phyloP scores from a whole-genome alignment of 2,329 filamentous ascomycete genomes.

The Lachnellula occidentalis region DNA sequence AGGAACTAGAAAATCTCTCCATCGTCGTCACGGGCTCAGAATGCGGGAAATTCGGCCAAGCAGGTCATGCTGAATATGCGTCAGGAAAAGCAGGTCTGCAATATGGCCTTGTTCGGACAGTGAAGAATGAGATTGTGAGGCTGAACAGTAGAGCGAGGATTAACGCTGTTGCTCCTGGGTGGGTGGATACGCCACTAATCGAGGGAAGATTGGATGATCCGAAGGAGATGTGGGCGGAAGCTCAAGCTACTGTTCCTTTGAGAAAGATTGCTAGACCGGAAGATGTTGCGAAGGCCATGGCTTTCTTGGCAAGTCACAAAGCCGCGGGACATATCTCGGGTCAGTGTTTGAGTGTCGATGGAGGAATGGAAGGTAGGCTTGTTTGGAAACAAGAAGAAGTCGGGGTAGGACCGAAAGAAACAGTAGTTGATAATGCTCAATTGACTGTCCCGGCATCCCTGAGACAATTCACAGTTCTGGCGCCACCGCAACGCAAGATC shows the following conservation, averaged over 20 bases:
- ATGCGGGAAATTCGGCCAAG: slow-evolving; percentile 33
- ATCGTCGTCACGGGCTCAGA: slow-evolving; percentile 50
- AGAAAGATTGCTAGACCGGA: slow-evolving; percentile 59
- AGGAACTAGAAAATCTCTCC: slow-evolving; percentile 43
- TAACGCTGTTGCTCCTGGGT: slow-evolving; percentile 78
- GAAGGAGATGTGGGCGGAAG: slow-evolving; percentile 44
- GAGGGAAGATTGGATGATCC: slow-evolving; percentile 45
- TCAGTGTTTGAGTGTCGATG: slow-evolving; percentile 46
- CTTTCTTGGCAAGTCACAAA: slow-evolving; percentile 68
- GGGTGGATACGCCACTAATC: slow-evolving; percentile 63
- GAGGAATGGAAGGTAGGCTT: slow-evolving; percentile 40
- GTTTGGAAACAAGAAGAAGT: slow-evolving; percentile 41
- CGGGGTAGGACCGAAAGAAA: background rate
- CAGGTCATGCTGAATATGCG: slow-evolving; percentile 40
- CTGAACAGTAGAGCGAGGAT: slow-evolving; percentile 53
- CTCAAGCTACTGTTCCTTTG: slow-evolving; percentile 52
- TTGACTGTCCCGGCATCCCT: slow-evolving; percentile 2
- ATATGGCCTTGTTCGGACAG: slow-evolving; percentile 45
- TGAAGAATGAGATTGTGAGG: slow-evolving; percentile 50
- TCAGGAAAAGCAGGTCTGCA: slow-evolving; percentile 46
- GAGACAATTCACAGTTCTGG: background rate
- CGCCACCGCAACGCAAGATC: slow-evolving; percentile 13
- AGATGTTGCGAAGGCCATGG: slow-evolving; percentile 71
- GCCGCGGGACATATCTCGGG: slow-evolving; percentile 51
- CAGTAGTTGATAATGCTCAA: slow-evolving; percentile 4